Evolutionary conservation across 176 grass and related monocot species (phyloP), one percentile per base, ranked within the genome.

Genomic region (Metroxylon sagu): DNA sequence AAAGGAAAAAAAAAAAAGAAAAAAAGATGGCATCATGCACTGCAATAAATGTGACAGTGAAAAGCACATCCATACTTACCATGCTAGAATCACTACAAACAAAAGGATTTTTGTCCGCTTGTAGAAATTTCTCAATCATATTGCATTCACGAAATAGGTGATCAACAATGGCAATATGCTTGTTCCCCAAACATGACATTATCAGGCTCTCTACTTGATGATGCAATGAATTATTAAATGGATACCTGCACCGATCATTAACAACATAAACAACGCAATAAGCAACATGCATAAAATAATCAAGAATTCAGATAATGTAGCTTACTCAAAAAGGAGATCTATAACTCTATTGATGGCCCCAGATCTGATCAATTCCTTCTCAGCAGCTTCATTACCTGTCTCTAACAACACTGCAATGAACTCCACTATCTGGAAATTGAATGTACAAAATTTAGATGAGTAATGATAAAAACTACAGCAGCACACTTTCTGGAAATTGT

Each of bases 191-290:
- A 19, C 57, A 60, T 23, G 25, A 52, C 14, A 72, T 31, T 1
- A 72, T 51, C 69, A 72, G 53, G 26, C 50, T 61, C 69, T 72
- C 69, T 50, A 72, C 69, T 53, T 53, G 69, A 72, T 72, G 69
- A 50, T 72, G 69, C 50, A 72, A 29, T 31, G 48, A 35, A 27
- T 72, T 72, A 53, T 72, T 72, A 57, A 72, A 72, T 3, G 69
- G 69, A 62, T 62, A 72, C 69, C 69, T 72, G n/a, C 8, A 51
- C 26, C 15, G 49, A 1, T 59, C 26, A 12, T 49, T n/a, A 49
- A 14, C 6, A 70, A 12, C 2, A 60, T 16, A 26, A 61, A 31
- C 35, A n/a, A 18, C 14, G 4, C 19, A 50, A 53, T 14, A 18
- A 52, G 52, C 10, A 17, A 52, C 10, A 7, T 21, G 18, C 25